These are phyloP conservation scores for Knoxdaviesia proteae DNA, from an alignment of 2,329 filamentous ascomycete species.

Conservation along the genomic window DNA sequence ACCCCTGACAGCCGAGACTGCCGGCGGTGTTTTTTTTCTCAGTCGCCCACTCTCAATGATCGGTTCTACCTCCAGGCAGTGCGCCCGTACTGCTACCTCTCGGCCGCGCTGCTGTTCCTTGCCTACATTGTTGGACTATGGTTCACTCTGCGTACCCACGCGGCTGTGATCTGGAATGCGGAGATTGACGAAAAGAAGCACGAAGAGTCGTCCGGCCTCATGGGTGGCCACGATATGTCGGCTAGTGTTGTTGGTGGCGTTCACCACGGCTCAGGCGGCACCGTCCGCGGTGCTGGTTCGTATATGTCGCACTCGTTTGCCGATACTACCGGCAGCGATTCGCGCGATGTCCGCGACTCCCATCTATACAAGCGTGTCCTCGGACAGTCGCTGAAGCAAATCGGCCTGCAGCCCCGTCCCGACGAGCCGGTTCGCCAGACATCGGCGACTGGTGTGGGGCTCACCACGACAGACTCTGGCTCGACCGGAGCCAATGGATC, in stretches of 20 bases:
- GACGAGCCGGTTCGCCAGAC: conserved; percentile 20
- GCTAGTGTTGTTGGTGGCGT: background rate
- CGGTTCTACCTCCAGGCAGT: conserved; percentile 81
- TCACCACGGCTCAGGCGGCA: conserved; percentile 11
- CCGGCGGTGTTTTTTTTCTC: conserved; percentile 82
- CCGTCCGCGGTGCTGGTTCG: conserved; percentile 8
- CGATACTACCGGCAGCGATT: conserved; percentile 35
- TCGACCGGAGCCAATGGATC: conserved; percentile 14
- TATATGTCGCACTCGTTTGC: conserved; percentile 15
- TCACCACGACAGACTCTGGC: conserved; percentile 11
- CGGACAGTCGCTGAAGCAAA: conserved; percentile 71
- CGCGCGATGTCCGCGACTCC: conserved; percentile 47
- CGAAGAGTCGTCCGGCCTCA: conserved; percentile 20
- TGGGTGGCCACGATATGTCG: conserved; percentile 1
- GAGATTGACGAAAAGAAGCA: conserved; percentile 61
- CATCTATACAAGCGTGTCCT: conserved; percentile 85
- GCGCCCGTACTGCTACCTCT: conserved; percentile 79
- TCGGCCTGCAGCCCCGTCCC: conserved; percentile 42
- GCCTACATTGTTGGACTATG: conserved; percentile 86
- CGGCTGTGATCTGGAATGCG: conserved; percentile 88
- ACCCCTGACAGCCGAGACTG: conserved; percentile 39
- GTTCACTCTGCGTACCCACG: conserved; percentile 90
- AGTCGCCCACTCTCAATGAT: conserved; percentile 65
- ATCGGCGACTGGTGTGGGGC: conserved; percentile 9
- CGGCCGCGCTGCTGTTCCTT: conserved; percentile 66